phyloP scores from a whole-genome alignment of 805 yeast species.

The Yamadazyma sp. region DNA sequence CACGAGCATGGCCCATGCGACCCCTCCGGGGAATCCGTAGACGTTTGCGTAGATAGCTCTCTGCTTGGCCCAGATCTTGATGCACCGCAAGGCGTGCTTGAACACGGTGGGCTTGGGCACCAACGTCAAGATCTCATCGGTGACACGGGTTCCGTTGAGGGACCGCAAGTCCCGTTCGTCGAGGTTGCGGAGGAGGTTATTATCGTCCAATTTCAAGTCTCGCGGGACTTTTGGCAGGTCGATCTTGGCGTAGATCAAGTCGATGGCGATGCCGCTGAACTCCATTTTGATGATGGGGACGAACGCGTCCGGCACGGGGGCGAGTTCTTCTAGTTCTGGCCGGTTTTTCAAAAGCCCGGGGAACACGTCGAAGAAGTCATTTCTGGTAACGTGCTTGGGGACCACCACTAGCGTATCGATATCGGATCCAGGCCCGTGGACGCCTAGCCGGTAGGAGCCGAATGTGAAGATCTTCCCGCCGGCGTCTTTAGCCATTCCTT shows the following conservation, averaged over 20 bases:
- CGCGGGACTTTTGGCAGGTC: conserved; percentile 82
- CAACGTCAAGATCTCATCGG: conserved; percentile 84
- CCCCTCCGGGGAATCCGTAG: conserved; percentile 98
- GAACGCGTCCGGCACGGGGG: conserved; percentile 93
- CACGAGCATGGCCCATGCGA: conserved; percentile 99
- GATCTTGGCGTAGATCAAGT: conserved; percentile 79
- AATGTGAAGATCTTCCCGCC: conserved; percentile 97
- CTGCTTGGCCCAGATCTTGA: conserved; percentile 95
- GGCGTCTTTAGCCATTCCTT: conserved; percentile 95
- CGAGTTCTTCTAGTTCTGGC: conserved; percentile 84
- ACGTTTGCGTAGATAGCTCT: conserved; percentile 93
- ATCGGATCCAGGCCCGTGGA: conserved; percentile 97
- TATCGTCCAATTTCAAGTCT: conserved; percentile 75
- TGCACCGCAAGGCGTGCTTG: conserved; percentile 87
- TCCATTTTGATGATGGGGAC: conserved; percentile 95
- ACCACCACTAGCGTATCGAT: conserved; percentile 96
- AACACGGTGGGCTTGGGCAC: conserved; percentile 94
- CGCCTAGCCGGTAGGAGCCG: conserved; percentile 94
- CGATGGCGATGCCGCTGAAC: conserved; percentile 89
- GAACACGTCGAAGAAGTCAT: conserved; percentile 85
- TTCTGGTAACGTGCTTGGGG: conserved; percentile 91
- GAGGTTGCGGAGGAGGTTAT: conserved; percentile 77
- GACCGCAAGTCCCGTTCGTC: conserved; percentile 92
- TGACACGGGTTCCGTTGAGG: conserved; percentile 93
- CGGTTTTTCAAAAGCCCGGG: conserved; percentile 65